Evolutionary conservation across 1,139 yeast genomes (phyloP).

Genomic region (Wickerhamiella pararugosa): DNA sequence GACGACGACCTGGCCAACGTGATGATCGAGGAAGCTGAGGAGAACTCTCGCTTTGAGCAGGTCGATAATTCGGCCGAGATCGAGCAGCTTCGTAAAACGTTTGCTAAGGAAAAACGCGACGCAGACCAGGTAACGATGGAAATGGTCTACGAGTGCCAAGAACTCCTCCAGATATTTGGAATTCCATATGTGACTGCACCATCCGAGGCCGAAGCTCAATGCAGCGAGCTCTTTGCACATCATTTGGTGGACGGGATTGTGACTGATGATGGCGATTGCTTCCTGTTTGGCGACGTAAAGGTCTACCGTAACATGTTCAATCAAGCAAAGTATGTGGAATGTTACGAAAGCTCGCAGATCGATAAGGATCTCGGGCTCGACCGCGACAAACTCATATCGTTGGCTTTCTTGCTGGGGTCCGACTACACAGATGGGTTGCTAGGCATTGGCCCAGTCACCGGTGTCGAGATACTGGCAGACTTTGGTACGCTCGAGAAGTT

Average conservation of each 20-base stretch:
- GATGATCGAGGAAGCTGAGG: slow-evolving; percentile 52
- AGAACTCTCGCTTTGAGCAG: slow-evolving; percentile 48
- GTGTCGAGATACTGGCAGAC: slow-evolving; percentile 86
- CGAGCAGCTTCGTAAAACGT: slow-evolving; percentile 35
- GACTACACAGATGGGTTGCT: slow-evolving; percentile 88
- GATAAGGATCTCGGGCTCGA: slow-evolving; percentile 48
- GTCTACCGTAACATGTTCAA: slow-evolving; percentile 90
- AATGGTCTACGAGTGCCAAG: slow-evolving; percentile 87
- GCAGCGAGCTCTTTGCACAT: slow-evolving; percentile 57
- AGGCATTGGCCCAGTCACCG: slow-evolving; percentile 86
- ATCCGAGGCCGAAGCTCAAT: slow-evolving; percentile 97
- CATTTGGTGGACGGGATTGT: slow-evolving; percentile 85
- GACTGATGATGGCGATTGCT: slow-evolving; percentile 96
- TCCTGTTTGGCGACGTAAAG: slow-evolving; percentile 75
- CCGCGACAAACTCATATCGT: slow-evolving; percentile 48
- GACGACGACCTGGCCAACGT: slow-evolving; percentile 51
- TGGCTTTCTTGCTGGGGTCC: slow-evolving; percentile 77
- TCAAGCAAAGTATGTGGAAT: slow-evolving; percentile 84
- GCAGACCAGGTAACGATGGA: slow-evolving; percentile 79
- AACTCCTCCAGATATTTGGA: slow-evolving; percentile 69
- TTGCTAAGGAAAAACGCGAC: slow-evolving; percentile 61
- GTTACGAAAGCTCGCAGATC: slow-evolving; percentile 51
- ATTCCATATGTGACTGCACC: slow-evolving; percentile 92
- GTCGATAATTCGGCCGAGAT: slow-evolving; percentile 19
- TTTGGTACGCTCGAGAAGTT: slow-evolving; percentile 39